Percentiles rank a stretch among this genome's conserved stretches.
Evolutionary conservation across 495 filamentous ascomycete species (phyloP).

Genomic region (Penicillium herquei): DNA sequence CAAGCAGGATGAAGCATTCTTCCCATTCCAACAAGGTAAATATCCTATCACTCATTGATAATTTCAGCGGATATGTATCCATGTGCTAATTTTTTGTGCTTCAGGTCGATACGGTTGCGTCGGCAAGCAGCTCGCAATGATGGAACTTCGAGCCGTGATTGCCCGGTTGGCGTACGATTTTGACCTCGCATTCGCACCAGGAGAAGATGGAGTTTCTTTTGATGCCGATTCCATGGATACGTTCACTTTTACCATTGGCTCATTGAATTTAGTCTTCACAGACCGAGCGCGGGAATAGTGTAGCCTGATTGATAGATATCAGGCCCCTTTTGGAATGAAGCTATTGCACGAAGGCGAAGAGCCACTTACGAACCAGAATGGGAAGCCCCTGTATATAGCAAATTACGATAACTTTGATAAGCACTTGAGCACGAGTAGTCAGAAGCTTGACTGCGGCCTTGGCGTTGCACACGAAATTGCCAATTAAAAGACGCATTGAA

Average conservation of each 20-base stretch:
- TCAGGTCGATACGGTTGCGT: conserved; percentile 4
- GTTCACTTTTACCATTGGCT: conserved; percentile 1
- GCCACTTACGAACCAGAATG: no score
- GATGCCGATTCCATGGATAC: conserved; percentile 6
- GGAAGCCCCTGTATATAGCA: no score
- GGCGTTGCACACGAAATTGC: no score
- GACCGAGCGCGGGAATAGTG: neutral
- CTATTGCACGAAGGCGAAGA: no score
- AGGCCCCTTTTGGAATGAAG: no score
- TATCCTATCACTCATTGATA: neutral
- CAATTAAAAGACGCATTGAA: no score
- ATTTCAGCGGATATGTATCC: no score
- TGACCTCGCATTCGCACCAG: conserved; percentile 1
- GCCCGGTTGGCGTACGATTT: conserved; percentile 2
- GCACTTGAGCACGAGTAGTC: no score
- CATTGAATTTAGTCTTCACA: neutral
- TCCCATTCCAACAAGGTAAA: conserved; percentile 49
- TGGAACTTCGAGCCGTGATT: conserved; percentile 7
- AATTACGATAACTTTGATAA: no score
- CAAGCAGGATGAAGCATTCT: conserved; percentile 43
- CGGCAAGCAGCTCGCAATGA: conserved; percentile 7
- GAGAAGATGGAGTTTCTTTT: conserved; percentile 4
- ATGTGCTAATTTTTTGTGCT: neutral
- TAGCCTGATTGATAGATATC: neutral
- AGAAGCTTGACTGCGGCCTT: no score